Conservation (phyloP, 2,329 filamentous ascomycete genomes). For the Aspergillus fumigatus region DNA sequence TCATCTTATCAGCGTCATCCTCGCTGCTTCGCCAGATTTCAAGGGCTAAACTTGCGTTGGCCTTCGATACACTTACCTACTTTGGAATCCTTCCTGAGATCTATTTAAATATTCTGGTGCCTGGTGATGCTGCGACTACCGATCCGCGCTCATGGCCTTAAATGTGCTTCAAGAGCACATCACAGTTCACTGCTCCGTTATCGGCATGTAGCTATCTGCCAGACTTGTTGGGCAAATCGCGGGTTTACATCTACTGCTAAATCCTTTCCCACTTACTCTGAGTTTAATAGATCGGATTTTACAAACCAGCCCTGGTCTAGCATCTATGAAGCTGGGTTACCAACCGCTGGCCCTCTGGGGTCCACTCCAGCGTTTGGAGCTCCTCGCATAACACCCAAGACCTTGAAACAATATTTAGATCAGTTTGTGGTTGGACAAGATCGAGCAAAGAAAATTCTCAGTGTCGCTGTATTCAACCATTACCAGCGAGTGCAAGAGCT, state of each 20-base stretch:
- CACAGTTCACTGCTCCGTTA: slow-evolving; percentile 18
- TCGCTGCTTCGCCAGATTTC: not conserved
- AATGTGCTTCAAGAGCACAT: slow-evolving; percentile 17
- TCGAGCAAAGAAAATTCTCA: slow-evolving; percentile 84
- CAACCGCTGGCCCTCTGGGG: slow-evolving; percentile 60
- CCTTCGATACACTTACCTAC: not conserved
- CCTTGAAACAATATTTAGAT: slow-evolving; percentile 84
- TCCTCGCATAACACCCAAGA: slow-evolving; percentile 56
- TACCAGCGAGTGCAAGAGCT: slow-evolving; percentile 80
- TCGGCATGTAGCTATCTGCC: slow-evolving; percentile 15
- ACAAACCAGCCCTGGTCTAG: slow-evolving; percentile 58
- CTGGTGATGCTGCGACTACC: slow-evolving; percentile 31
- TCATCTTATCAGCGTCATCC: slow-evolving; percentile 12
- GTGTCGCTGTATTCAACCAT: slow-evolving; percentile 92
- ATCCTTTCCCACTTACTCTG: slow-evolving; percentile 40
- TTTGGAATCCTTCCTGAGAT: not conserved
- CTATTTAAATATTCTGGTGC: slow-evolving; percentile 5
- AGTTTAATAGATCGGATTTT: slow-evolving; percentile 60
- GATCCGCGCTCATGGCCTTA: slow-evolving; percentile 20
- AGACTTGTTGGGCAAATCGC: slow-evolving; percentile 10
- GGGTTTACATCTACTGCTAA: slow-evolving; percentile 26
- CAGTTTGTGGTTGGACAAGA: slow-evolving; percentile 97
- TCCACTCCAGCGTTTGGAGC: slow-evolving; percentile 55
- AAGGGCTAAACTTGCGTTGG: not conserved
- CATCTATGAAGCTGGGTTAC: slow-evolving; percentile 58